Base-by-base conservation (phyloP, 768 basidiomycete genomes). In the Suillus sp. region DNA sequence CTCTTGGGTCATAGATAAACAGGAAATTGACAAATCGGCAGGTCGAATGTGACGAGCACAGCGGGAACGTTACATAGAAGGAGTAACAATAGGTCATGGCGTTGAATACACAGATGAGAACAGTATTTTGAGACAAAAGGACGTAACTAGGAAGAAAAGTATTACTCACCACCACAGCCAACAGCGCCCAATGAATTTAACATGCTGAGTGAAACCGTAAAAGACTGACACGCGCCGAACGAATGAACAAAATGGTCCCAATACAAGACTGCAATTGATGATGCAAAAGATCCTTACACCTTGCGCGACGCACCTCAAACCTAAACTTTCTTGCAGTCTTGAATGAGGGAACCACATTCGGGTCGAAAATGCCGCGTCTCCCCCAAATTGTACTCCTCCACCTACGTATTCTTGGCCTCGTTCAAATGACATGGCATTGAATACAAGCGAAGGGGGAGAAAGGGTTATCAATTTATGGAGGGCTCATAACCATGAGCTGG, bases 241-340 rank as follows among this genome's bases (percentile, higher is more conserved):
- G 93, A 87, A 75, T 98, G 94, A 2, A 95, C 94, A 71, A 98
- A 96, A 1, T 22, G 96, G 96, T 2, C 92, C 94, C 30, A 97
- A 77, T 67, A 95, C 75, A 18, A 95, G 77, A 69, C 87, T 89
- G 73, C 86, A 34, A 34, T 34, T 34, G 32, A 34, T 34, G 32
- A 5, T 7, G 32, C 8, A 90, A 69, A 95, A 88, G 73, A 95
- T 95, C 68, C 93, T 83, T 8, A 86, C 79, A 7, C 93, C 90
- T 22, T 95, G 90, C n/a, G 69, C 69, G 53, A 83, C 25, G 47
- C 13, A 34, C 32, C 32, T 34, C 32, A 1, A 18, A 42, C 18
- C 42, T 18, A 20, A 8, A 42, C 42, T 22, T 22, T 22, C 45
- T 22, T 2, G 45, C 22, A 47, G n/a, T 47, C 22, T 45, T 22